These are phyloP conservation scores for Rhizophora mangle DNA, from an alignment of 345 rosid species.

Conservation along the genomic window DNA sequence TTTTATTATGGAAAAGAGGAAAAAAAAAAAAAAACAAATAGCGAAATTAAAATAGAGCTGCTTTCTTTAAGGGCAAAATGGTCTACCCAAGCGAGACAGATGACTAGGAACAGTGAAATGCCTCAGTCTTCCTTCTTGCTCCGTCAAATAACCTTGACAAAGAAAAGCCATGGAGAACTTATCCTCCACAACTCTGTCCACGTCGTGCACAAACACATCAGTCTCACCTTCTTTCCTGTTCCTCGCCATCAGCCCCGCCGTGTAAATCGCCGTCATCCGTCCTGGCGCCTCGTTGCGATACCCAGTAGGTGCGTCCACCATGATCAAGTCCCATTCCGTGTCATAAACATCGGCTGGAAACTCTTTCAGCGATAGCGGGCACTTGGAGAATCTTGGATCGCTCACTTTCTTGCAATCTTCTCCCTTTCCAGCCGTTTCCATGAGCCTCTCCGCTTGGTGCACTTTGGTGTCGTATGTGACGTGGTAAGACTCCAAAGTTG, in stretches of 20 bases:
- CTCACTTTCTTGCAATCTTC: conserved; percentile 44
- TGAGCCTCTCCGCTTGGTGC: conserved; percentile 49
- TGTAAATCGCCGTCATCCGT: conserved; percentile 80
- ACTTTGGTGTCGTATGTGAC: conserved; percentile 73
- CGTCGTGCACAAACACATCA: conserved; percentile 84
- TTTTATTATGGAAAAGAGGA: no score
- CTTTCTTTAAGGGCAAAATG: conserved; percentile 41
- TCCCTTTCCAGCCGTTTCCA: conserved; percentile 33
- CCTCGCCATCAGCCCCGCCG: conserved; percentile 83
- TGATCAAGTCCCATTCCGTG: conserved; percentile 78
- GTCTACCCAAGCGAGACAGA: conserved; percentile 37
- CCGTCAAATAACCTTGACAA: conserved; percentile 63
- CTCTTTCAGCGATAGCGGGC: conserved; percentile 57
- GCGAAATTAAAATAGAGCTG: no score
- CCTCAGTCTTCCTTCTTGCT: conserved; percentile 69
- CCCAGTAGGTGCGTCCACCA: conserved; percentile 97
- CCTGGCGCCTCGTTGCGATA: conserved; percentile 77
- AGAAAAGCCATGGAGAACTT: conserved; percentile 66
- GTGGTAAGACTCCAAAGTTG: conserved; percentile 65
- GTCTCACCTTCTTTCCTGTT: conserved; percentile 60
- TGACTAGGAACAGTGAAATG: conserved; percentile 81
- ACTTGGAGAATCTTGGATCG: conserved; percentile 60
- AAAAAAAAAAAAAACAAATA: no score
- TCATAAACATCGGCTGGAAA: conserved; percentile 69
- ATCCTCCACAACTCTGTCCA: conserved; percentile 66